Evolutionary conservation across 2,329 filamentous ascomycete genomes (phyloP).

Genomic region (Fusarium temperatum): DNA sequence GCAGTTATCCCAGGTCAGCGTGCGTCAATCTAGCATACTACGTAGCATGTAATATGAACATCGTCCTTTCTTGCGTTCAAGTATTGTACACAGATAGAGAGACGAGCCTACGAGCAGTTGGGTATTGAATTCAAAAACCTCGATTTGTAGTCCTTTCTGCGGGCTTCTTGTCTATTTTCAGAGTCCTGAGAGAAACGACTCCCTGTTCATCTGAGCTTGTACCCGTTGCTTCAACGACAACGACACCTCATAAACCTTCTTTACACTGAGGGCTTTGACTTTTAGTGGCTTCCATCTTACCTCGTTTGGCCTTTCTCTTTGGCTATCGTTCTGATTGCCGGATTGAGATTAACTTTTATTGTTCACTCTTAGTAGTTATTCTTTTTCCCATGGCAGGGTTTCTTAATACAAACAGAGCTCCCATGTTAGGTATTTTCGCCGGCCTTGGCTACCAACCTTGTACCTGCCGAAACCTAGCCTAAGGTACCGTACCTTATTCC

Average conservation of each 20-base stretch:
- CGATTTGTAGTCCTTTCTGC: neutral
- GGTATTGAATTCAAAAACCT: neutral
- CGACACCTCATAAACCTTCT: conserved; percentile 5
- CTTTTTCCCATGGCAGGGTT: neutral
- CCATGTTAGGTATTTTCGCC: neutral
- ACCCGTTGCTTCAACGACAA: conserved; percentile 13
- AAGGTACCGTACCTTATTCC: neutral
- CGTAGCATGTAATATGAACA: neutral
- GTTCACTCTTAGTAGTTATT: neutral
- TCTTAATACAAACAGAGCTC: neutral
- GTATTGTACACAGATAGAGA: neutral
- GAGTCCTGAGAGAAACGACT: neutral
- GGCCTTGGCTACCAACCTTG: conserved; percentile 10
- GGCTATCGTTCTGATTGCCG: neutral
- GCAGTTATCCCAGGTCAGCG: conserved; percentile 27
- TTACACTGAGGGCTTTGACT: neutral
- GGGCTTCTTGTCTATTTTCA: neutral
- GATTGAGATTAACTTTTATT: neutral
- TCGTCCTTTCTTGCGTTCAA: neutral
- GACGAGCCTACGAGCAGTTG: neutral
- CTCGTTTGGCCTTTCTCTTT: neutral
- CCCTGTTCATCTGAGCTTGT: neutral
- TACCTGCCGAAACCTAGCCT: neutral
- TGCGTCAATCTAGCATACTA: conserved; percentile 7
- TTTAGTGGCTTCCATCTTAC: neutral